A percentile compares a stretch with the other conserved stretches of the same genome.
Conservation (phyloP, 805 yeast species). For the Saccharomyces cerevisiae region DNA sequence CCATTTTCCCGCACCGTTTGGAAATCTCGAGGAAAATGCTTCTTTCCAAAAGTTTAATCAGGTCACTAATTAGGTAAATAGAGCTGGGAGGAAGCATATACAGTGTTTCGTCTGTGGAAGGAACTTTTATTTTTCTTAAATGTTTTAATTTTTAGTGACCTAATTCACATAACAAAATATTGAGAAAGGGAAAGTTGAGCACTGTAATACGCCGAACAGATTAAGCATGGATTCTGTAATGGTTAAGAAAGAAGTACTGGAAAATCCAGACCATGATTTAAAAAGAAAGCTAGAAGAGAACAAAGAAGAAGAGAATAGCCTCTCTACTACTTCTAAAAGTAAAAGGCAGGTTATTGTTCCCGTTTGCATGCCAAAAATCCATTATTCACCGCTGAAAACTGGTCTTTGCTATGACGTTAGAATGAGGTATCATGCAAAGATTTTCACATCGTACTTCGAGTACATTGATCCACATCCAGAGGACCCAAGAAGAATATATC, state of each 20-base stretch:
- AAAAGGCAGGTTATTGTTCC: conserved; percentile 45
- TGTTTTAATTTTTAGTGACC: not conserved
- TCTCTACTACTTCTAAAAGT: conserved; percentile 13
- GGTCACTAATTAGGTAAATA: not conserved
- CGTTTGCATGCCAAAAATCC: conserved; percentile 54
- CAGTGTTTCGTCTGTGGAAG: not conserved
- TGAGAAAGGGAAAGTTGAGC: not conserved
- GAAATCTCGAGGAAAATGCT: not conserved
- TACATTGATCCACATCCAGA: conserved; percentile 98
- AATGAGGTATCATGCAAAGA: conserved; percentile 94
- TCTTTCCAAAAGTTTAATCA: not conserved
- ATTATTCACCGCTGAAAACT: conserved; percentile 70
- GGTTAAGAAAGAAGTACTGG: not conserved
- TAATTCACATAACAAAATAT: not conserved
- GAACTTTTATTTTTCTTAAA: not conserved
- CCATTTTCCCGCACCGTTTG: not conserved
- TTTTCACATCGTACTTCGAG: conserved; percentile 84
- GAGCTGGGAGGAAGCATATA: not conserved
- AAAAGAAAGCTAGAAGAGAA: not conserved
- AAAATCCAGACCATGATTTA: not conserved
- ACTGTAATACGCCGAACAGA: not conserved
- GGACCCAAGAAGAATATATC: conserved; percentile 91
- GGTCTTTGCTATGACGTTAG: conserved; percentile 94
- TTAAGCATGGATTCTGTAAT: not conserved
- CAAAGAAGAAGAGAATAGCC: not conserved